Percentiles rank a stretch among this genome's conserved stretches.
Evolutionary conservation across 106 monocot species (phyloP).

Genomic region (Alisma plantagoaquatica): DNA sequence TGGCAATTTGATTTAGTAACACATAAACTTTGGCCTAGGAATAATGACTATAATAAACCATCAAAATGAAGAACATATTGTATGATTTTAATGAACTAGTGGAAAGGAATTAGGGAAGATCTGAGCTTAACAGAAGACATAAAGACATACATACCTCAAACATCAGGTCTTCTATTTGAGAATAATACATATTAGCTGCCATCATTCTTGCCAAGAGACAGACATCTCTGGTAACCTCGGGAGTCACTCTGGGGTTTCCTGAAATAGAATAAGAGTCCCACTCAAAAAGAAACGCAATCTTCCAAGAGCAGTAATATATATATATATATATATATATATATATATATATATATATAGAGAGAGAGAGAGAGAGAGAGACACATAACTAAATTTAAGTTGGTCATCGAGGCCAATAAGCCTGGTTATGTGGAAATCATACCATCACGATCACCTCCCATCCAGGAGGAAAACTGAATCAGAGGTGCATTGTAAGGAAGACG

Average conservation of each 20-base stretch:
- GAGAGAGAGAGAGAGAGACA: too few species aligned
- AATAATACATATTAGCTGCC: conserved; percentile 94
- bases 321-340: too few species aligned
- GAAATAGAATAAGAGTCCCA: background rate
- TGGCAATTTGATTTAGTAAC: background rate
- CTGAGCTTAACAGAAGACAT: background rate
- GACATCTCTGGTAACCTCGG: conserved; percentile 97
- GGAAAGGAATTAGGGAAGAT: too few species aligned
- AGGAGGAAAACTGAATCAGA: conserved; percentile 99
- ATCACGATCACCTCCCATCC: conserved; percentile 99
- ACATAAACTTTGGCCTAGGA: background rate
- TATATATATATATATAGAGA: too few species aligned
- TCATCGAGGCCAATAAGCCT: too few species aligned
- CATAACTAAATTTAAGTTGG: too few species aligned
- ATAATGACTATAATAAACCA: background rate
- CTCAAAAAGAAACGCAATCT: background rate
- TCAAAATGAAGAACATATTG: background rate
- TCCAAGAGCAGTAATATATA: too few species aligned
- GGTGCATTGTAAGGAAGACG: conserved; percentile 96
- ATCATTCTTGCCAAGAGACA: conserved; percentile 98
- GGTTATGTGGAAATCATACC: conserved; percentile 29
- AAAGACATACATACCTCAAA: conserved; percentile 59
- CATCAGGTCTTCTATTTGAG: conserved; percentile 98
- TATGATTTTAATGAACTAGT: too few species aligned
- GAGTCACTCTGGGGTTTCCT: conserved; percentile 99